Conservation (phyloP, 805 yeast genomes). For the Saccharomyces jurei region DNA sequence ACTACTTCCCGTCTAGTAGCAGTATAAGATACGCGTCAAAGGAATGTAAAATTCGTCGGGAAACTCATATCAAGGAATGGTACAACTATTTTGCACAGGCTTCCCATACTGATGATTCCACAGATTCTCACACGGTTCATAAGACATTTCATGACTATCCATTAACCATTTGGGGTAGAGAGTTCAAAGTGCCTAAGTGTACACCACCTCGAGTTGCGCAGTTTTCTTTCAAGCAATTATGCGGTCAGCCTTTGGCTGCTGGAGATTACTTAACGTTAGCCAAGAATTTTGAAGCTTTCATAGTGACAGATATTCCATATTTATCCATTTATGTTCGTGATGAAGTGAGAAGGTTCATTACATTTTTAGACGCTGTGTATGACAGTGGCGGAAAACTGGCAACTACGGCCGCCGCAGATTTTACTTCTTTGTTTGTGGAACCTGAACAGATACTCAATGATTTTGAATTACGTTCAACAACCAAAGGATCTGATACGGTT, state of each 20-base stretch:
- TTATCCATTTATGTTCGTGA: conserved; percentile 73
- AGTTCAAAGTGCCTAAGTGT: conserved; percentile 64
- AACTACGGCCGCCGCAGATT: conserved; percentile 81
- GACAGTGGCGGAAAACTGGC: conserved; percentile 85
- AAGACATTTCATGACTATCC: conserved; percentile 19
- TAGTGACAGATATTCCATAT: conserved; percentile 90
- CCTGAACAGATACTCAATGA: conserved; percentile 47
- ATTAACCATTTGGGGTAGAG: conserved; percentile 81
- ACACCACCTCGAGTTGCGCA: conserved; percentile 80
- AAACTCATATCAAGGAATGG: conserved; percentile 67
- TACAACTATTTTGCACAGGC: conserved; percentile 66
- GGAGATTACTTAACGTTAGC: conserved; percentile 90
- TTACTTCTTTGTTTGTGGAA: conserved; percentile 77
- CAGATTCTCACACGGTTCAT: conserved; percentile 10
- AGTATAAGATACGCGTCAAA: conserved; percentile 47
- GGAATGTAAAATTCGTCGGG: conserved; percentile 43
- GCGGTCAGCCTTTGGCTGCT: conserved; percentile 83
- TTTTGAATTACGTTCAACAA: conserved; percentile 25
- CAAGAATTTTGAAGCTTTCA: conserved; percentile 60
- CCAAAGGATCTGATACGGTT: conserved; percentile 20
- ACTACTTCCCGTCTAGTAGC: conserved; percentile 64
- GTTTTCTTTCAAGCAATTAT: conserved; percentile 76
- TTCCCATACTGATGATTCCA: conserved; percentile 17
- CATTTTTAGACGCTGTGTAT: conserved; percentile 91
- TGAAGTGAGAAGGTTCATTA: conserved; percentile 82